A percentile compares a stretch with the other conserved stretches of the same genome.
These are phyloP conservation scores for Clonostachys rosea DNA, from an alignment of 2,329 filamentous ascomycete species.

Conservation along the genomic window DNA sequence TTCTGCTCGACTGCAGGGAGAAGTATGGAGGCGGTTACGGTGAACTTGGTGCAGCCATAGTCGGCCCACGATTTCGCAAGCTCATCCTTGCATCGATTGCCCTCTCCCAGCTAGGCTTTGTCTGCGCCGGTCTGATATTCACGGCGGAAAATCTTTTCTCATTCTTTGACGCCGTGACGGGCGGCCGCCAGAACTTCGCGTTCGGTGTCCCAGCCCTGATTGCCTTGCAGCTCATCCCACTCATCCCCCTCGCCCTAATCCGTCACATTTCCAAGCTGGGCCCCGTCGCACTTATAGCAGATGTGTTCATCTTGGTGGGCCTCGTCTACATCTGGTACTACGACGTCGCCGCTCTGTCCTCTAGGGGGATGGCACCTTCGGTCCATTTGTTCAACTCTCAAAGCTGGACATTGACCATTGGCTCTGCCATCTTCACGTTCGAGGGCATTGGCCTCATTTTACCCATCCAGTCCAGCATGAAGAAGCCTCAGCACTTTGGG, in stretches of 20 bases:
- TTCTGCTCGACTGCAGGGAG: slow-evolving; percentile 63
- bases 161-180: slow-evolving; percentile 59
- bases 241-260: slow-evolving; percentile 65
- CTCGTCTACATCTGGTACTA: slow-evolving; percentile 71
- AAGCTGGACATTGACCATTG: slow-evolving; percentile 66
- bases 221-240: slow-evolving; percentile 56
- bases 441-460: slow-evolving; percentile 75
- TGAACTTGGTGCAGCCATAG: slow-evolving; percentile 64
- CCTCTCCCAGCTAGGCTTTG: slow-evolving; percentile 73
- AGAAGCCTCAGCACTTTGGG: slow-evolving; percentile 62
- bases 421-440: slow-evolving; percentile 73
- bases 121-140: slow-evolving; percentile 74
- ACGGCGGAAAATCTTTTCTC: slow-evolving; percentile 69
- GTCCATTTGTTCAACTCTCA: slow-evolving; percentile 68
- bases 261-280: slow-evolving; percentile 73
- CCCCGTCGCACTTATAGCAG: slow-evolving; percentile 63
- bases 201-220: slow-evolving; percentile 53
- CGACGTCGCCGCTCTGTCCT: slow-evolving; percentile 53
- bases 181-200: slow-evolving; percentile 41
- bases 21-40: slow-evolving; percentile 67
- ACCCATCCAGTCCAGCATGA: slow-evolving; percentile 74
- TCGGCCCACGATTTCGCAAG: slow-evolving; percentile 56
- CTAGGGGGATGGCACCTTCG: slow-evolving; percentile 50
- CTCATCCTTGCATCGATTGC: slow-evolving; percentile 68
- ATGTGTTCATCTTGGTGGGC: slow-evolving; percentile 68